A percentile compares a stretch with the other conserved stretches of the same genome.
Evolutionary conservation across 352 stramenopile species (phyloP).

Genomic region (Globisporangium spinosum): DNA sequence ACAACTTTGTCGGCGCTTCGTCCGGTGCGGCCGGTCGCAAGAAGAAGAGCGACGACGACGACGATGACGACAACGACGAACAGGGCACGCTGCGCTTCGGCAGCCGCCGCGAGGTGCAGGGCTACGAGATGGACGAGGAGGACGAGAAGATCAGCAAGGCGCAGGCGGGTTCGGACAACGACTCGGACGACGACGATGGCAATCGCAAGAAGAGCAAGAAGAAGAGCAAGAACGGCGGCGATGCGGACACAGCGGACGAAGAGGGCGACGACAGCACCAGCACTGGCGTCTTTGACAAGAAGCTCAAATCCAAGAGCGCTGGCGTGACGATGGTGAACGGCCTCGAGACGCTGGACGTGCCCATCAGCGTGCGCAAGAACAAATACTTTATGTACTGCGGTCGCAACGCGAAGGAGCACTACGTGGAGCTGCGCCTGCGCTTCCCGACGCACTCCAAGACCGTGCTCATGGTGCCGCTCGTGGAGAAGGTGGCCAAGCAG

Average conservation of each 20-base stretch:
- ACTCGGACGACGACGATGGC: conserved; percentile 25
- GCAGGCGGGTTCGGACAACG: conserved; percentile 61
- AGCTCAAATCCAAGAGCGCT: conserved; percentile 37
- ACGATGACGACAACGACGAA: conserved; percentile 86
- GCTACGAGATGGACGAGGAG: conserved; percentile 94
- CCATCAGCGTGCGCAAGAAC: conserved; percentile 80
- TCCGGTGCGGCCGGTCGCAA: conserved; percentile 32
- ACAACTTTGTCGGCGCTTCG: conserved; percentile 24
- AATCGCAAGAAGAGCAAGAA: conserved; percentile 25
- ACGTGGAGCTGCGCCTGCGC: conserved; percentile 79
- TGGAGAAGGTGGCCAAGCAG: conserved; percentile 82
- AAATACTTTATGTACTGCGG: conserved; percentile 84
- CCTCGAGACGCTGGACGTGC: conserved; percentile 73
- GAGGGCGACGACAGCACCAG: conserved; percentile 4
- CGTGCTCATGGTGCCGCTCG: conserved; percentile 86
- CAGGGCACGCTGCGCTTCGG: conserved; percentile 86
- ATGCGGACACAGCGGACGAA: conserved; percentile 38
- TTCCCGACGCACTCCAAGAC: conserved; percentile 89
- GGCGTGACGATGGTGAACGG: conserved; percentile 27
- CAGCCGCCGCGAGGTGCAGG: conserved; percentile 71
- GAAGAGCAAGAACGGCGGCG: conserved; percentile 26
- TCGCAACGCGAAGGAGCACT: conserved; percentile 76
- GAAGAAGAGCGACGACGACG: conserved; percentile 58
- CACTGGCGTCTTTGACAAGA: conserved; percentile 17
- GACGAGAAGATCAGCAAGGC: conserved; percentile 83